Evolutionary conservation across 805 yeast species (phyloP).

Genomic region (Grigorovia humatica): DNA sequence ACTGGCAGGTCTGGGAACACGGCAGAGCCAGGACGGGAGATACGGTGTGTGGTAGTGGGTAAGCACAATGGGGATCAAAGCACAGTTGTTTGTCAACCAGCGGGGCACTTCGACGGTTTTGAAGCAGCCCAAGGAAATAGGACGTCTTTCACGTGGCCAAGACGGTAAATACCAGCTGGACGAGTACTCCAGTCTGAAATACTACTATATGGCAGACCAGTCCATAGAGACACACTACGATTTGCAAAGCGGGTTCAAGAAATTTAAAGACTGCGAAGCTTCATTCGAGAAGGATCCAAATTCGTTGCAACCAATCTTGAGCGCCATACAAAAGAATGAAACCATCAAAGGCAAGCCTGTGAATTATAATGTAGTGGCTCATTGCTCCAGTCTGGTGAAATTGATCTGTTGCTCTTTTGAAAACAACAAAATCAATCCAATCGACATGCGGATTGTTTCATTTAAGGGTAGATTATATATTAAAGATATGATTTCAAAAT

Average conservation of each 20-base stretch:
- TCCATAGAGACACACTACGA: constrained; percentile 53
- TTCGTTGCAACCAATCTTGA: constrained; percentile 43
- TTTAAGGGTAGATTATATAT: constrained; percentile 72
- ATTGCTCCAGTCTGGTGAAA: constrained; percentile 70
- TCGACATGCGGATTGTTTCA: constrained; percentile 52
- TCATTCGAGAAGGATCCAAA: constrained; percentile 36
- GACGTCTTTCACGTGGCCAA: constrained; percentile 51
- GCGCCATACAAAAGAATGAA: constrained; percentile 50
- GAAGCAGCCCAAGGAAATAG: constrained; percentile 77
- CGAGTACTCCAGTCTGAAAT: constrained; percentile 42
- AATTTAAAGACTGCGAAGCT: constrained; percentile 43
- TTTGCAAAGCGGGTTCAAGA: constrained; percentile 51
- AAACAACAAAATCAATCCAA: constrained; percentile 37
- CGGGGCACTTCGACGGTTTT: constrained; percentile 57
- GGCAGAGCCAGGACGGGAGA: too few relatives aligned
- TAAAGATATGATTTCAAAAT: constrained; percentile 32
- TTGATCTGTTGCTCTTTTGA: constrained; percentile 49
- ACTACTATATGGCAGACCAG: constrained; percentile 73
- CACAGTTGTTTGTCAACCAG: constrained; percentile 28
- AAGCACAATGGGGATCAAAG: constrained; percentile 19
- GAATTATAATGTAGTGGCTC: constrained; percentile 60
- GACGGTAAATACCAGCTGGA: constrained; percentile 43
- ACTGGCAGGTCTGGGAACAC: too few relatives aligned
- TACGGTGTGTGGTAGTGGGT: too few relatives aligned
- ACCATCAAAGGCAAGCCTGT: constrained; percentile 30